Evolutionary conservation across 352 stramenopile genomes (phyloP).

Genomic region (Pythium diclinum): DNA sequence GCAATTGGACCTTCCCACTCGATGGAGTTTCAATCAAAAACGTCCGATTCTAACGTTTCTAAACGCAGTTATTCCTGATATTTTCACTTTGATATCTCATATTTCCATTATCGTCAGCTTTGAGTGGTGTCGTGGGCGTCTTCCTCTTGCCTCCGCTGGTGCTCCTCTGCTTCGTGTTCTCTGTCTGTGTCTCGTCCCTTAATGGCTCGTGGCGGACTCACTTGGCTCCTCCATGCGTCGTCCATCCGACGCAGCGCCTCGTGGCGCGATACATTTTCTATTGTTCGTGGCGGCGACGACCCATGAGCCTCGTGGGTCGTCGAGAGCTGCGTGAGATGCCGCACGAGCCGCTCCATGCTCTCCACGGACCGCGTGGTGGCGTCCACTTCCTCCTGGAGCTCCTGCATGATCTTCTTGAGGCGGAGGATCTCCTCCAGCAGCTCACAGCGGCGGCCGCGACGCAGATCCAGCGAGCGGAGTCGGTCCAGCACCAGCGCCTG

Average conservation of each 20-base stretch:
- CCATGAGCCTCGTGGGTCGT: background rate
- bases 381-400: constrained; percentile 37
- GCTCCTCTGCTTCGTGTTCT: background rate
- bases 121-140: background rate
- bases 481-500: constrained; percentile 17
- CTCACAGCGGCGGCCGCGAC: constrained; percentile 27
- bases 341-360: constrained; percentile 34
- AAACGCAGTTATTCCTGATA: background rate
- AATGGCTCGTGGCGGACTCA: background rate
- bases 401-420: constrained; percentile 30
- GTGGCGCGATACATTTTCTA: background rate
- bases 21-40: too few relatives aligned
- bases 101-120: background rate
- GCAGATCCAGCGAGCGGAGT: constrained; percentile 15
- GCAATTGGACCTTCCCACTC: background rate
- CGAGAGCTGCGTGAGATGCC: constrained; percentile 31
- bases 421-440: constrained; percentile 38
- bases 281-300: background rate
- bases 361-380: constrained; percentile 35
- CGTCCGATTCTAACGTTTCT: background rate
- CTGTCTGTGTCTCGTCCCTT: background rate
- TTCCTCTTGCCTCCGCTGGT: background rate
- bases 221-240: background rate
- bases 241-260: background rate
- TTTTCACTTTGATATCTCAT: background rate